Evolutionary conservation across 2,329 filamentous ascomycete species (phyloP).

Genomic region (Myriosclerotinia scirpicola): DNA sequence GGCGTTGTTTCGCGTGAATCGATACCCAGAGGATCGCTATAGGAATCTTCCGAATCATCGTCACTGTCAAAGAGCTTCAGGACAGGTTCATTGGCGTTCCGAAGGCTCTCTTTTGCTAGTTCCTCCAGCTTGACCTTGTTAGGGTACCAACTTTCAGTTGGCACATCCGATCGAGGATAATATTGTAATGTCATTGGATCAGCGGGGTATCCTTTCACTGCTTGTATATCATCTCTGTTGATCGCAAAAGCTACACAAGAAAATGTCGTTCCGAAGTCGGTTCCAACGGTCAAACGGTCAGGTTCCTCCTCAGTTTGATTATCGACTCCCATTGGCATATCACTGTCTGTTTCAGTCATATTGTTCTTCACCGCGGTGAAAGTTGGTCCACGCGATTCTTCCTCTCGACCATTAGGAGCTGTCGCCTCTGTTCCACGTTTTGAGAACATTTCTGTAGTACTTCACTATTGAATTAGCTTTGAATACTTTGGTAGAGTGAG

Average conservation of each 20-base stretch:
- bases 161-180: constrained; percentile 24
- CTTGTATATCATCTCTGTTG: constrained; percentile 7
- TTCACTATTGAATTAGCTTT: not conserved
- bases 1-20: not conserved
- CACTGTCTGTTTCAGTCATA: not conserved
- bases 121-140: constrained; percentile 20
- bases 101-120: not conserved
- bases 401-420: not conserved
- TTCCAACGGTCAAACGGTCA: constrained; percentile 25
- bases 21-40: not conserved
- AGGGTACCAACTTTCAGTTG: constrained; percentile 28
- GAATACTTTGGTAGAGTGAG: not conserved
- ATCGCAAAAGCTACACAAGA: constrained; percentile 28
- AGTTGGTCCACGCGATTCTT: constrained; percentile 6
- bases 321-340: constrained; percentile 9
- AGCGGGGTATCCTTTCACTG: constrained; percentile 25
- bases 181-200: constrained; percentile 21
- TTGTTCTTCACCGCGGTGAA: not conserved
- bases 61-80: constrained; percentile 2
- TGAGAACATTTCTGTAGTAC: not conserved
- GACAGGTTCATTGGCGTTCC: not conserved
- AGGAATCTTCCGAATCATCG: not conserved
- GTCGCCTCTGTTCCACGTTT: no score
- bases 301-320: constrained; percentile 2
- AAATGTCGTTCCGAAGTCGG: constrained; percentile 30